Percentiles rank a stretch among this genome's conserved stretches.
phyloP scores from a whole-genome alignment of 306 rosid genomes.

The Vigna angularis region DNA sequence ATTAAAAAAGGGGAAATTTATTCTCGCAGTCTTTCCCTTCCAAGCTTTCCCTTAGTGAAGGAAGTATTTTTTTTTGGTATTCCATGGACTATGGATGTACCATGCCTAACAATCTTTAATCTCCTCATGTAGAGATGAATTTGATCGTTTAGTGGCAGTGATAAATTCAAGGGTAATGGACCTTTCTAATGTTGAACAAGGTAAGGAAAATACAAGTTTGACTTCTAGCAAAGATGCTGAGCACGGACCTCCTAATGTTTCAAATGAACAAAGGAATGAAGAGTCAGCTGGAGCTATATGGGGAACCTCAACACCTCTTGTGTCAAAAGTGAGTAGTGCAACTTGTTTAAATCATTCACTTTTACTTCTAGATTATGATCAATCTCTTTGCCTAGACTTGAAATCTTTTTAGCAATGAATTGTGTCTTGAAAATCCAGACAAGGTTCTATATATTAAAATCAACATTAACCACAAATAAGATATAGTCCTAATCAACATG shows the following conservation, averaged over 20 bases:
- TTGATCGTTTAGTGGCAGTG: conserved; percentile 63
- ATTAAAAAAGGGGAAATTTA: neutral
- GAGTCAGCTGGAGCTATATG: conserved; percentile 49
- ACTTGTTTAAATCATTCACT: conserved; percentile 33
- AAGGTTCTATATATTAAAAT: too few relatives aligned
- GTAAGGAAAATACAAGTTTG: conserved; percentile 43
- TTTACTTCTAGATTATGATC: conserved; percentile 17
- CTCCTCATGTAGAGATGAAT: conserved; percentile 72
- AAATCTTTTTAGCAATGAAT: neutral
- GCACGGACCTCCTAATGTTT: conserved; percentile 42
- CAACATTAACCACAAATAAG: too few relatives aligned
- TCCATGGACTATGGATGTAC: neutral
- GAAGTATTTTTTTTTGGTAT: conserved; percentile 28
- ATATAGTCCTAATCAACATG: too few relatives aligned
- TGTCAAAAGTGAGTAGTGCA: conserved; percentile 60
- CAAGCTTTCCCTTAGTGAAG: conserved; percentile 2
- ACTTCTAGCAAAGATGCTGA: conserved; percentile 49
- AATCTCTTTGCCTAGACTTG: conserved; percentile 13
- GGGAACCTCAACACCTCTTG: conserved; percentile 67
- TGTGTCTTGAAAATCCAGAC: too few relatives aligned
- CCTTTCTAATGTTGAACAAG: conserved; percentile 49
- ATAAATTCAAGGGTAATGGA: conserved; percentile 73
- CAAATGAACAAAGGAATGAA: conserved; percentile 53
- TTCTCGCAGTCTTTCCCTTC: neutral
- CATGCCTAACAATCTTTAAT: conserved; percentile 22